Percentiles rank a stretch among this genome's conserved stretches.
Evolutionary conservation across 352 stramenopile species (phyloP).

Genomic region (Pythium diclinum): DNA sequence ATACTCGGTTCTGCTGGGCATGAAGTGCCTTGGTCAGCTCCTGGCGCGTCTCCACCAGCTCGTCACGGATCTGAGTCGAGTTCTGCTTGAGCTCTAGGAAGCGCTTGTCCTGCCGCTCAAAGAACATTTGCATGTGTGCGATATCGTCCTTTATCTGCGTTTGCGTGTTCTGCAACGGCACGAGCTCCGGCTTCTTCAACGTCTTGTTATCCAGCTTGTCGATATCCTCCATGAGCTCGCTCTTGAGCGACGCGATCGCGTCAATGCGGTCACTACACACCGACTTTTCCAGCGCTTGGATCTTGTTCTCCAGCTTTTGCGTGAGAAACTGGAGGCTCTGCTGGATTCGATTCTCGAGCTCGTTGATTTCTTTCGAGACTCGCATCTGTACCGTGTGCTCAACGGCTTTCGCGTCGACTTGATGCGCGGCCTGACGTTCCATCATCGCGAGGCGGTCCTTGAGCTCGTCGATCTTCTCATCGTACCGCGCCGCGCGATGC

Average conservation of each 20-base stretch:
- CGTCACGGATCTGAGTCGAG: slow-evolving; percentile 43
- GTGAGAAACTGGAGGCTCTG: slow-evolving; percentile 55
- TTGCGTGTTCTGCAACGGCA: slow-evolving; percentile 53
- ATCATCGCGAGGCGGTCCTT: slow-evolving; percentile 49
- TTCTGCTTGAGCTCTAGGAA: slow-evolving; percentile 53
- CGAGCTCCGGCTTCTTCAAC: slow-evolving; percentile 50
- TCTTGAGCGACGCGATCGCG: slow-evolving; percentile 47
- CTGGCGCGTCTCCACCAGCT: slow-evolving; percentile 47
- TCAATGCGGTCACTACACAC: slow-evolving; percentile 48
- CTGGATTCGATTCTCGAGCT: slow-evolving; percentile 61
- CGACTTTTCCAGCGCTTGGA: slow-evolving; percentile 52
- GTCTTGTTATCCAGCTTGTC: slow-evolving; percentile 45
- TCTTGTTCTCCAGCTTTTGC: slow-evolving; percentile 72
- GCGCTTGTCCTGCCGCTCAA: slow-evolving; percentile 69
- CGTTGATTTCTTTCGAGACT: slow-evolving; percentile 63
- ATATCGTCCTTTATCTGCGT: slow-evolving; percentile 63
- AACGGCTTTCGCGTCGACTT: slow-evolving; percentile 62
- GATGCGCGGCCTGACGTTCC: slow-evolving; percentile 46
- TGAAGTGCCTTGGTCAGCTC: slow-evolving; percentile 59
- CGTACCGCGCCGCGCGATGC: slow-evolving; percentile 36
- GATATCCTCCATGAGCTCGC: slow-evolving; percentile 54
- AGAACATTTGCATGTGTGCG: slow-evolving; percentile 41
- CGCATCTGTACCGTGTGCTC: slow-evolving; percentile 64
- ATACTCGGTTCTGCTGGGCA: slow-evolving; percentile 43
- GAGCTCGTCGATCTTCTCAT: slow-evolving; percentile 58